These are phyloP conservation scores for Nicotiana benthamiana DNA, from an alignment of 257 asterid genomes.

Conservation along the genomic window DNA sequence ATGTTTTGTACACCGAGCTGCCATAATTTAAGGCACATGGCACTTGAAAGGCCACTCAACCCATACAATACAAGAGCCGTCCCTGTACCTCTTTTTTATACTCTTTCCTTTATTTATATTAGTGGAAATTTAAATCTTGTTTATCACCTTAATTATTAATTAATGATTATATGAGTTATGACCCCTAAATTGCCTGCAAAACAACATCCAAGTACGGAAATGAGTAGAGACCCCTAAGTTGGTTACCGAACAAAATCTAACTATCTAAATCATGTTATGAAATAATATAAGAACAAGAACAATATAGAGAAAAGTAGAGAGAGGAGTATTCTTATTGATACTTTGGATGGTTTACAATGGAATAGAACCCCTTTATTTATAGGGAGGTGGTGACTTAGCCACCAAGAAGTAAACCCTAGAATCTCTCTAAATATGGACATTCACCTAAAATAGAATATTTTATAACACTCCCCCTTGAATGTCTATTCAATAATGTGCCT, in stretches of 20 bases:
- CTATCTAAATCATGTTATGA: neutral
- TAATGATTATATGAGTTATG: neutral
- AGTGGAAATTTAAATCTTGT: neutral
- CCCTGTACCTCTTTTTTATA: neutral
- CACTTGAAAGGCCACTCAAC: neutral
- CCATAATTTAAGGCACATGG: neutral
- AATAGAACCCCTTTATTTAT: too few species aligned
- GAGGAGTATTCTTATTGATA: too few species aligned
- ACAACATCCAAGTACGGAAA: neutral
- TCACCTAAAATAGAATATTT: too few species aligned
- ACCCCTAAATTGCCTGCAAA: neutral
- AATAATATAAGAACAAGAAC: too few species aligned
- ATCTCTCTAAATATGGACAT: too few species aligned
- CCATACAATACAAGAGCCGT: neutral
- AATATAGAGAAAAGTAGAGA: too few species aligned
- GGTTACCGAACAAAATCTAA: neutral
- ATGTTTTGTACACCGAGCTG: too few species aligned
- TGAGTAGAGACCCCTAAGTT: neutral
- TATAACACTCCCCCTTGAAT: too few species aligned
- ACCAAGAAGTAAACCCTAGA: too few species aligned
- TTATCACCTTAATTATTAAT: neutral
- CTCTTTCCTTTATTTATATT: neutral
- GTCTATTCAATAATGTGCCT: too few species aligned
- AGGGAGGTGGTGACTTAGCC: too few species aligned
- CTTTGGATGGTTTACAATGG: too few species aligned